phyloP scores from a whole-genome alignment of 2,329 filamentous ascomycete genomes.

The Dactylonectria estremocensis region DNA sequence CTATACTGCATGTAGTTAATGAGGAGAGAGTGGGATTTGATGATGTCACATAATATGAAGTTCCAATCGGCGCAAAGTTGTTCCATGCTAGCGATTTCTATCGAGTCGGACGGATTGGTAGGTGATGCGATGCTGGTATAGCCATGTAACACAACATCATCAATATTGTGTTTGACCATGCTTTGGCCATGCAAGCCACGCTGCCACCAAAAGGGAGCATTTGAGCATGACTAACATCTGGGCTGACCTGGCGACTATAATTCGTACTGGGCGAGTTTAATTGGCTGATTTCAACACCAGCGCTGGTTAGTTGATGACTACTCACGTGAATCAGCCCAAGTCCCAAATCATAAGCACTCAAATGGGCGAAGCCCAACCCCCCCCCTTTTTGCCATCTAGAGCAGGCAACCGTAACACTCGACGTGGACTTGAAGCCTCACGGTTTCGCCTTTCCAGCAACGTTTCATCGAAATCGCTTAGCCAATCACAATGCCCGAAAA shows the following conservation, averaged over 20 bases:
- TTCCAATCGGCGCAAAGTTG: conserved; percentile 37
- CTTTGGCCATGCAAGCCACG: too few relatives aligned
- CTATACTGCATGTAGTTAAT: background rate
- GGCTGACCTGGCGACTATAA: background rate
- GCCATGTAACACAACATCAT: too few relatives aligned
- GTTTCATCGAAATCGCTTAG: background rate
- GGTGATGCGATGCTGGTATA: background rate
- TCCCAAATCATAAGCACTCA: background rate
- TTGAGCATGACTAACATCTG: background rate
- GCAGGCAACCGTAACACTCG: background rate
- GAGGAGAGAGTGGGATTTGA: background rate
- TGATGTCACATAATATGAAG: background rate
- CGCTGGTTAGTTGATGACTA: background rate
- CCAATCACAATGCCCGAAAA: background rate
- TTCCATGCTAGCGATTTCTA: conserved; percentile 33
- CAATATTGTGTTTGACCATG: too few relatives aligned
- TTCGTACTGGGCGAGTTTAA: background rate
- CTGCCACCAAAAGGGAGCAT: too few relatives aligned
- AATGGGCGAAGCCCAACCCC: background rate
- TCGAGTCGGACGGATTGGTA: background rate
- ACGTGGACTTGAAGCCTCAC: background rate
- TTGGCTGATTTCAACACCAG: background rate
- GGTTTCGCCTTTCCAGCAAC: background rate
- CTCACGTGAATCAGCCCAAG: background rate
- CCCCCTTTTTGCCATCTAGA: background rate